A percentile compares a stretch with the other conserved stretches of the same genome.
phyloP scores from a whole-genome alignment of 78 protist species.

The Bodo saltans region DNA sequence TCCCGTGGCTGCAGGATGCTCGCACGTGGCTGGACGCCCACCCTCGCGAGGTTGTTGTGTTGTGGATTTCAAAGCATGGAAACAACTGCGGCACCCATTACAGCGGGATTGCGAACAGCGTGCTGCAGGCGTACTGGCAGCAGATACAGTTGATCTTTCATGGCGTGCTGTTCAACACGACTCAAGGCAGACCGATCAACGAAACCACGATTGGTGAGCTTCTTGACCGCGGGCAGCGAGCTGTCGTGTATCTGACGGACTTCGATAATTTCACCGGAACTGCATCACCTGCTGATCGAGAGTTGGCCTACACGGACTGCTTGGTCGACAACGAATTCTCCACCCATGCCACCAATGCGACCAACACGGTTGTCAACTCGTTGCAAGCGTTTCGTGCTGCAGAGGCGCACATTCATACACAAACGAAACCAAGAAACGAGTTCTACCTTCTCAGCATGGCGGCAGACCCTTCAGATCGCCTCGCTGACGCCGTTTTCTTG shows the following conservation, averaged over 20 bases:
- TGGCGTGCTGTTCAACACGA: neutral
- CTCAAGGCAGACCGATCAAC: neutral
- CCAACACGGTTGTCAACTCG: neutral
- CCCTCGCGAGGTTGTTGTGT: conserved; percentile 9
- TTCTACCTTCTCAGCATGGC: conserved; percentile 23
- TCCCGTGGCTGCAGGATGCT: neutral
- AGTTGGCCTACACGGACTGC: conserved; percentile 1
- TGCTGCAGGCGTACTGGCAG: neutral
- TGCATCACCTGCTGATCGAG: too few relatives aligned
- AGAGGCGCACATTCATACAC: too few relatives aligned
- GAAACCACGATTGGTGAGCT: neutral
- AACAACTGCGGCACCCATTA: neutral
- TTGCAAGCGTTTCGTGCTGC: neutral
- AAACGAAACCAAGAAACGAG: too few relatives aligned
- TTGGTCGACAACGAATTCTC: neutral
- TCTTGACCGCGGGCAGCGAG: neutral
- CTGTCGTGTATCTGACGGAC: neutral
- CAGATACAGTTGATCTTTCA: neutral
- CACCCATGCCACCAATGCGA: neutral
- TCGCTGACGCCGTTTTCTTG: neutral
- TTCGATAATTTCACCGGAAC: neutral
- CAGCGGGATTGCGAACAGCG: neutral
- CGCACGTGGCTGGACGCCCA: conserved; percentile 10
- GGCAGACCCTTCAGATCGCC: neutral
- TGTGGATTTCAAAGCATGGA: conserved; percentile 17